Conservation (phyloP, 495 filamentous ascomycete genomes). For the Amphirosellinia nigrospora region DNA sequence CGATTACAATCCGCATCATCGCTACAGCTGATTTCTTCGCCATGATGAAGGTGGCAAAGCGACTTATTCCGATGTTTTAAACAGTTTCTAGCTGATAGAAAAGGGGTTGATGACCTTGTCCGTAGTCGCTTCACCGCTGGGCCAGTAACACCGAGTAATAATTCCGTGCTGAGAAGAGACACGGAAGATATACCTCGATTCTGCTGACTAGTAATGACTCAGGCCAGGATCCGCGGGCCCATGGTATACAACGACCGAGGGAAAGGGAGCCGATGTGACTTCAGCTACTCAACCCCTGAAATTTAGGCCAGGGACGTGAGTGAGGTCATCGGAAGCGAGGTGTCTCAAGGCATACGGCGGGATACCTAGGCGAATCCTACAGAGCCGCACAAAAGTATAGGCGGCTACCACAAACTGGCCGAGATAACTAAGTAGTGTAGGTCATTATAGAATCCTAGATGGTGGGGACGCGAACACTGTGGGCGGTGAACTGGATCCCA, state of each 20-base stretch:
- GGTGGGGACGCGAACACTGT: slow-evolving; percentile 31
- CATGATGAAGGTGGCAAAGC: slow-evolving; percentile 40
- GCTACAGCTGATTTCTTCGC: slow-evolving; percentile 40
- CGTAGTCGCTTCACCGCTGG: slow-evolving; percentile 5
- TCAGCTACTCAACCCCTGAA: slow-evolving; percentile 34
- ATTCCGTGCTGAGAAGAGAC: slow-evolving; percentile 32
- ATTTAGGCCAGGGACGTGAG: slow-evolving; percentile 26
- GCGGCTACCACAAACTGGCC: slow-evolving; percentile 27
- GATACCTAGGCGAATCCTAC: slow-evolving; percentile 28
- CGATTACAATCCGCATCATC: slow-evolving; percentile 77
- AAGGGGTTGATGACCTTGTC: slow-evolving; percentile 13
- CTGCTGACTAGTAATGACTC: slow-evolving; percentile 38
- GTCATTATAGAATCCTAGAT: slow-evolving; percentile 31
- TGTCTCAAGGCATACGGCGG: slow-evolving; percentile 36
- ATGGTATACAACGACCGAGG: slow-evolving; percentile 30
- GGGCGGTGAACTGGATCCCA: slow-evolving; percentile 25
- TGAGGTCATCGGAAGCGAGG: slow-evolving; percentile 29
- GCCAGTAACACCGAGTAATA: slow-evolving; percentile 22
- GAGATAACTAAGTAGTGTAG: slow-evolving; percentile 31
- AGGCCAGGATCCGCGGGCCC: slow-evolving; percentile 34
- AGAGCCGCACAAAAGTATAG: slow-evolving; percentile 32
- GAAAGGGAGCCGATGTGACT: slow-evolving; percentile 35
- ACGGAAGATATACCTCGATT: slow-evolving; percentile 32
- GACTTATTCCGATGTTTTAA: neutral
- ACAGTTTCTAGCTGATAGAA: neutral